Conservation (phyloP, 257 asterid genomes). For the Salvia rosmarinus region DNA sequence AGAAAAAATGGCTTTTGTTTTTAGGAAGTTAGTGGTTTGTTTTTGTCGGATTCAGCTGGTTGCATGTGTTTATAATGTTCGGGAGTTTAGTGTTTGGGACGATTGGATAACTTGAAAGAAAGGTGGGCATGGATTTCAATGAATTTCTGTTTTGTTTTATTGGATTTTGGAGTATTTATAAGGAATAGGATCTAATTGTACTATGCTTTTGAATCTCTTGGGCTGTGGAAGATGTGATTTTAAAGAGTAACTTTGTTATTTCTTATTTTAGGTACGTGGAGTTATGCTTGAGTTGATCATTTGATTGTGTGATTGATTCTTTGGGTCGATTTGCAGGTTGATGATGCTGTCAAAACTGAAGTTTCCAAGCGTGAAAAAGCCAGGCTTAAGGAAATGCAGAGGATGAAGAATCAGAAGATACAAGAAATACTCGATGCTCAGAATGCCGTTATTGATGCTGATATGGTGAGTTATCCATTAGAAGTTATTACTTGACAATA, state of each 20-base stretch:
- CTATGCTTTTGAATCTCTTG: not conserved
- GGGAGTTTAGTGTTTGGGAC: not conserved
- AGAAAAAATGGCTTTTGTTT: conserved; percentile 1
- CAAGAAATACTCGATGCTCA: conserved; percentile 89
- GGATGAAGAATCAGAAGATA: conserved; percentile 77
- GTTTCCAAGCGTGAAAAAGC: conserved; percentile 72
- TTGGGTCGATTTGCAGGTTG: conserved; percentile 48
- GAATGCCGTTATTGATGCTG: conserved; percentile 91
- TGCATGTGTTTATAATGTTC: conserved; percentile 21
- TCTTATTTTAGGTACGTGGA: conserved; percentile 1
- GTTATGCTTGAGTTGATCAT: not conserved
- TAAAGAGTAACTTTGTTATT: not conserved
- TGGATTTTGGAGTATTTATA: conserved; percentile 4
- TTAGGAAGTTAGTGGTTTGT: not conserved
- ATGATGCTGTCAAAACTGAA: conserved; percentile 48
- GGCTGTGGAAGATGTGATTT: not conserved
- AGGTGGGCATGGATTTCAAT: not conserved
- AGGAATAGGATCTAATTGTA: not conserved
- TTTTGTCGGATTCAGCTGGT: not conserved
- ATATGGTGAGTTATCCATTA: conserved; percentile 60
- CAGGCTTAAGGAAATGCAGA: conserved; percentile 80
- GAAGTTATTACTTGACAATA: conserved; percentile 9
- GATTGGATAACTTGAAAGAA: conserved; percentile 6
- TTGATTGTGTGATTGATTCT: conserved; percentile 11
- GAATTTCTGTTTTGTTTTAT: not conserved